Conservation (phyloP, 768 basidiomycete genomes). For the Phylloporus scabripes region DNA sequence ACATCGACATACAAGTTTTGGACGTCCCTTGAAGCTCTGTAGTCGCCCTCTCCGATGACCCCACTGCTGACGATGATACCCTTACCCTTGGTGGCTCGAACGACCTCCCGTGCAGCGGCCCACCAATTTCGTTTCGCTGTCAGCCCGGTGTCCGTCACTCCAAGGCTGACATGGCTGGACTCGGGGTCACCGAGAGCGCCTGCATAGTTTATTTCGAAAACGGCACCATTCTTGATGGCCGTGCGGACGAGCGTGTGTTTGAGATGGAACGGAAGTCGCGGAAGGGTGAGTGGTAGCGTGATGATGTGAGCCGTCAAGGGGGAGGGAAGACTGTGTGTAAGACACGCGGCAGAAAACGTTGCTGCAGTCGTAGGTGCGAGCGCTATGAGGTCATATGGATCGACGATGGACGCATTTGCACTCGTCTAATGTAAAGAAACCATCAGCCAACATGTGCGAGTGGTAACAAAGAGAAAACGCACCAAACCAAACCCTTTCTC, state of each 20-base stretch:
- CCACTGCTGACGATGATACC: constrained; percentile 70
- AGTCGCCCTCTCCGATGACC: constrained; percentile 51
- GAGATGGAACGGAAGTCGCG: constrained; percentile 73
- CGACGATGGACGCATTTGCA: constrained; percentile 56
- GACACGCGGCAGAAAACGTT: constrained; percentile 73
- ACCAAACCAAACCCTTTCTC: constrained; percentile 85
- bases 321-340: constrained; percentile 73
- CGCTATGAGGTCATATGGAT: constrained; percentile 71
- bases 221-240: constrained; percentile 75
- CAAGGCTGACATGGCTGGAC: constrained; percentile 37
- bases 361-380: constrained; percentile 66
- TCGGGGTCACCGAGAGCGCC: constrained; percentile 65
- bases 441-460: background rate
- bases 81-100: constrained; percentile 76
- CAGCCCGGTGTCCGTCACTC: constrained; percentile 48
- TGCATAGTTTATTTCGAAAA: constrained; percentile 77
- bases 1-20: constrained; percentile 58
- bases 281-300: constrained; percentile 68
- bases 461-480: constrained; percentile 18
- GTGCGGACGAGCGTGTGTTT: constrained; percentile 81
- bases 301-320: constrained; percentile 78
- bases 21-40: constrained; percentile 68
- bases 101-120: constrained; percentile 70
- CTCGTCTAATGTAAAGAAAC: constrained; percentile 49
- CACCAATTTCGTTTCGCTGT: constrained; percentile 77